phyloP scores from a whole-genome alignment of 2,329 filamentous ascomycete genomes.

The Colletotrichum paranaense region DNA sequence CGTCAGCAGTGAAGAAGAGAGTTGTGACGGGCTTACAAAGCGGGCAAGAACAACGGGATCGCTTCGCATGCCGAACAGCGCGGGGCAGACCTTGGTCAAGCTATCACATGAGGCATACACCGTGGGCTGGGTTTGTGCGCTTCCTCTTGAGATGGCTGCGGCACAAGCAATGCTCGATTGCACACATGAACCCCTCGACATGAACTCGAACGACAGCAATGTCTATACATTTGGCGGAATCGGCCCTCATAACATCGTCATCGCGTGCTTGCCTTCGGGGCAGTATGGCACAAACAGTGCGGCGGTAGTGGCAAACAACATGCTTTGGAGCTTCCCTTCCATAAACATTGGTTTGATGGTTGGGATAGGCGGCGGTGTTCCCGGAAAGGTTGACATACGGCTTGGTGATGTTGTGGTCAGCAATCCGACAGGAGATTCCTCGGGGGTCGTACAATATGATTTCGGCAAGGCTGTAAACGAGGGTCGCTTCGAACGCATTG shows the following conservation, averaged over 20 bases:
- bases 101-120: constrained; percentile 29
- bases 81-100: neutral
- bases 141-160: constrained; percentile 35
- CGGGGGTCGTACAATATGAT: constrained; percentile 42
- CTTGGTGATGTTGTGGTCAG: constrained; percentile 44
- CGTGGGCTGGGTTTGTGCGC: constrained; percentile 39
- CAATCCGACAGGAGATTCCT: constrained; percentile 25
- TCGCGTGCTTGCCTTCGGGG: constrained; percentile 16
- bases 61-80: too few relatives aligned
- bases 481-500: neutral
- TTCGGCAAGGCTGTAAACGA: constrained; percentile 29
- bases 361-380: constrained; percentile 43
- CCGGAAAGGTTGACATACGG: constrained; percentile 37
- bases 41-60: neutral
- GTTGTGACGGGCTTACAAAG: neutral
- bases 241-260: constrained; percentile 10
- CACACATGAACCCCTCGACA: neutral
- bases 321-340: constrained; percentile 31
- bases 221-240: neutral
- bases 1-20: neutral
- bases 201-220: constrained; percentile 4
- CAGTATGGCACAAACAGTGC: constrained; percentile 6
- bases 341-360: constrained; percentile 38
- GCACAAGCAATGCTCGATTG: constrained; percentile 37
- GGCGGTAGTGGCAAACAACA: constrained; percentile 21